Conservation (phyloP, 2,329 filamentous ascomycete genomes). For the Pseudonectria foliicola region DNA sequence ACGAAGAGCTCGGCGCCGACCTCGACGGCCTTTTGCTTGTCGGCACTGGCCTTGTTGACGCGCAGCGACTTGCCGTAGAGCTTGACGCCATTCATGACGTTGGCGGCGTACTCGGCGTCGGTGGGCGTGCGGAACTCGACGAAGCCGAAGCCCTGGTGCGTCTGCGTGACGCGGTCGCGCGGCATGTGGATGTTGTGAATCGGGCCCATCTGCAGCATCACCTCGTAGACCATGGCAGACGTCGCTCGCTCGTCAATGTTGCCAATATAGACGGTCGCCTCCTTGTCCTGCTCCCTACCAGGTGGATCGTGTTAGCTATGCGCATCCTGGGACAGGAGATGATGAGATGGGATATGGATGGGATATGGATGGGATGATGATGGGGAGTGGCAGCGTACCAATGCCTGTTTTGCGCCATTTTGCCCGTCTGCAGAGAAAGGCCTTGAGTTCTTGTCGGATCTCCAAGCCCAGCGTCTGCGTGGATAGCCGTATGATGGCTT, state of each 20-base stretch:
- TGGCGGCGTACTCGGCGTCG: conserved; percentile 92
- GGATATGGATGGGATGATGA: too few species aligned
- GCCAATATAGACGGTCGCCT: conserved; percentile 95
- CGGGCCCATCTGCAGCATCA: conserved; percentile 96
- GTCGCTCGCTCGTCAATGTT: conserved; percentile 96
- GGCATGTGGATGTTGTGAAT: conserved; percentile 98
- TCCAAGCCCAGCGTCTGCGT: not conserved
- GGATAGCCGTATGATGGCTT: too few species aligned
- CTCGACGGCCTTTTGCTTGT: conserved; percentile 89
- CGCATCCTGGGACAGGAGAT: too few species aligned
- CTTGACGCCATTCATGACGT: conserved; percentile 93
- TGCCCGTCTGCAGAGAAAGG: conserved; percentile 21
- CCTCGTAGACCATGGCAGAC: conserved; percentile 87
- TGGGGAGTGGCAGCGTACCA: conserved; percentile 46
- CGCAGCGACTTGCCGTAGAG: conserved; percentile 91
- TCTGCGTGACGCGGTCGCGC: conserved; percentile 94
- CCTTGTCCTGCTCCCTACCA: conserved; percentile 94
- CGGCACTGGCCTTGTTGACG: conserved; percentile 87
- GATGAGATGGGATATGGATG: too few species aligned
- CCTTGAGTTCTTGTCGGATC: not conserved
- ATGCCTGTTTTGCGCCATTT: conserved; percentile 64
- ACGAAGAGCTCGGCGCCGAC: conserved; percentile 96
- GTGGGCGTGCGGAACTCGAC: conserved; percentile 95
- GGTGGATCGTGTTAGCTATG: conserved; percentile 9
- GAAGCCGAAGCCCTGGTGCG: conserved; percentile 96